phyloP scores from a whole-genome alignment of 1,284 basidiomycete genomes.

The Erythrobasidium hasegawianum region DNA sequence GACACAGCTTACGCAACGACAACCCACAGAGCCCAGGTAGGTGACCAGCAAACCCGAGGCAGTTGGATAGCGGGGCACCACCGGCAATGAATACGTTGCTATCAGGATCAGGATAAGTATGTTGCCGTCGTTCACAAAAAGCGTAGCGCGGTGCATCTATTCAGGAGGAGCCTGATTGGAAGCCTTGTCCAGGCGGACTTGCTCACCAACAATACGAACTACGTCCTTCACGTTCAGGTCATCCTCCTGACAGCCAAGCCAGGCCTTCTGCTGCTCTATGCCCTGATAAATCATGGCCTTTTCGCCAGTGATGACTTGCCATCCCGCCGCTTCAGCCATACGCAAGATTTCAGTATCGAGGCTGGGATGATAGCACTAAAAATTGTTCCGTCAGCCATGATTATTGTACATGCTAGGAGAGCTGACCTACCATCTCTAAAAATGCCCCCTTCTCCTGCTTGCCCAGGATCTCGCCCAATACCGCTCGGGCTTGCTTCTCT shows the following conservation, averaged over 20 bases:
- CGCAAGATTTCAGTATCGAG: conserved; percentile 39
- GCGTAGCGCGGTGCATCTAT: no score
- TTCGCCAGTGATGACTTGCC: conserved; percentile 42
- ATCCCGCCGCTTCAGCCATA: conserved; percentile 38
- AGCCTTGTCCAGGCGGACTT: neutral
- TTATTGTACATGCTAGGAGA: neutral
- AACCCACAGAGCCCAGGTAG: no score
- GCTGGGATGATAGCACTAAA: conserved; percentile 41
- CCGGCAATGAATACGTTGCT: no score
- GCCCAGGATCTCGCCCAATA: conserved; percentile 35
- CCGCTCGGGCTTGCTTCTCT: conserved; percentile 40
- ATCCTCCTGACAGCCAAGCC: conserved; percentile 33
- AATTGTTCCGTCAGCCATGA: neutral
- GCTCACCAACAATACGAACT: neutral
- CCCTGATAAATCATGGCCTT: conserved; percentile 43
- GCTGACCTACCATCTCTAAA: conserved; percentile 38
- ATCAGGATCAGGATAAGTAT: no score
- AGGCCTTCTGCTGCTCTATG: conserved; percentile 42
- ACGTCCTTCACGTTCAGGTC: neutral
- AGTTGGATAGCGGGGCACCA: no score
- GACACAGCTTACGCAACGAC: no score
- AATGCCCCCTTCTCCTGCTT: conserved; percentile 42
- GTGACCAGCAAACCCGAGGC: no score
- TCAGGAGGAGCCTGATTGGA: neutral
- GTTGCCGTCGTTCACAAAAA: no score